Base-by-base conservation (phyloP, 768 basidiomycete species). In the Trichaptum fuscoviolaceum region DNA sequence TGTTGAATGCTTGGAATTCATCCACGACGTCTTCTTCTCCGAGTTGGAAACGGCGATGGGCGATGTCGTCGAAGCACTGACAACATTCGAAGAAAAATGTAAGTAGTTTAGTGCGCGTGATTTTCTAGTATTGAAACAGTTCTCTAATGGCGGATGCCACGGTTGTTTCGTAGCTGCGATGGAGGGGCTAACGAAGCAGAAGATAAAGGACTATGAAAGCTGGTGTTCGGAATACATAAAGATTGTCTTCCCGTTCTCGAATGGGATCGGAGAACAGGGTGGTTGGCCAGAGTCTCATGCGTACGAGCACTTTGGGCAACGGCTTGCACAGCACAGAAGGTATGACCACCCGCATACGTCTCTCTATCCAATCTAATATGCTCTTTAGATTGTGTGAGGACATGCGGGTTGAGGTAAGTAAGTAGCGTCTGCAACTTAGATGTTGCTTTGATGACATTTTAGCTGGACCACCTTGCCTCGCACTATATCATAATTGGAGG, bases 391-490 rank as follows among this genome's bases (percentile, higher is more conserved):
- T n/a, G n/a, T n/a, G n/a, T n/a, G n/a, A n/a, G n/a, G n/a, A n/a
- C n/a, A n/a, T n/a, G n/a, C n/a, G n/a, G n/a, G n/a, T n/a, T n/a
- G n/a, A n/a, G n/a, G n/a, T n/a, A n/a, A n/a, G n/a, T n/a, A n/a
- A n/a, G n/a, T n/a, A n/a, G n/a, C n/a, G n/a, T n/a, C n/a, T n/a
- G n/a, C n/a, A n/a, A n/a, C n/a, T n/a, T n/a, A n/a, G n/a, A n/a
- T n/a, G n/a, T n/a, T n/a, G n/a, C 70, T 12, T 76, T 25, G 0
- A 77, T 77, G 1, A 78, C 36, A 25, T 71, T 69, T 2, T 74
- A 73, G 2, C 78, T 7, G 35, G 17, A 36, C 17, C 59, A 35
- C 10, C 78, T 72, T 9, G 70, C 61, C 7, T 79, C n/a, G n/a
- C n/a, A n/a, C n/a, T n/a, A n/a, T n/a, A n/a, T n/a, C n/a, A n/a